These are phyloP conservation scores for Massariosphaeria phaeospora DNA, from an alignment of 495 filamentous ascomycete genomes.

Conservation along the genomic window DNA sequence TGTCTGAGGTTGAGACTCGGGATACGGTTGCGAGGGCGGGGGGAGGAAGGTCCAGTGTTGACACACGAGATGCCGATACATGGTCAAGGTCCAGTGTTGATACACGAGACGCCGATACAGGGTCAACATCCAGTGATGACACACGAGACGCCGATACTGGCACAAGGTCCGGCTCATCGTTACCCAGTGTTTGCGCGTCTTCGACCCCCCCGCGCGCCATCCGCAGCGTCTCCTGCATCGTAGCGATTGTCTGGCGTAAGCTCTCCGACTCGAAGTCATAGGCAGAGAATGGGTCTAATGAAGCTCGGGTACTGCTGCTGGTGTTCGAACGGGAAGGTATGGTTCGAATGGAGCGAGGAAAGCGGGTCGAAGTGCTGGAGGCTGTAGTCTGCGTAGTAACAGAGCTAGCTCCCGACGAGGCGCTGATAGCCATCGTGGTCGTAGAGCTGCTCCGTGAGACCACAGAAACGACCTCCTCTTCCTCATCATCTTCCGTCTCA, in stretches of 20 bases:
- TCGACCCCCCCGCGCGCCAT: too few species aligned
- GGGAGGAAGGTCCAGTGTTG: not conserved
- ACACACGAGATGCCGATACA: not conserved
- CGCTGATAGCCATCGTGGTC: not conserved
- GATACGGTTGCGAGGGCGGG: not conserved
- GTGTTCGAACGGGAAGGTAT: too few species aligned
- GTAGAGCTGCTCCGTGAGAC: not conserved
- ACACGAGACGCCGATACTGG: not conserved
- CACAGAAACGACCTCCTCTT: not conserved
- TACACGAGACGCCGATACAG: not conserved
- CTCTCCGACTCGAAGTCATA: too few species aligned
- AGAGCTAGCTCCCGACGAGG: not conserved
- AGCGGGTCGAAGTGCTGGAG: too few species aligned
- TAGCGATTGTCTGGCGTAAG: too few species aligned
- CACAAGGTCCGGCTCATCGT: not conserved
- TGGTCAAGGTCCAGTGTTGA: not conserved
- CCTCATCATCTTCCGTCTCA: not conserved
- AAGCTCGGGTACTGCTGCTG: too few species aligned
- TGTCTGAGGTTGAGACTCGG: not conserved
- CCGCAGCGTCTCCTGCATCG: too few species aligned
- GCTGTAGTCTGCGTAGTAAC: not conserved
- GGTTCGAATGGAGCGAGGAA: too few species aligned
- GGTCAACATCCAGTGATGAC: too few species aligned
- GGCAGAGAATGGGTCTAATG: too few species aligned
- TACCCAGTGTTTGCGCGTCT: not conserved